Conservation (phyloP, 2,329 filamentous ascomycete species). For the Phaeosphaeriaceae sp. region DNA sequence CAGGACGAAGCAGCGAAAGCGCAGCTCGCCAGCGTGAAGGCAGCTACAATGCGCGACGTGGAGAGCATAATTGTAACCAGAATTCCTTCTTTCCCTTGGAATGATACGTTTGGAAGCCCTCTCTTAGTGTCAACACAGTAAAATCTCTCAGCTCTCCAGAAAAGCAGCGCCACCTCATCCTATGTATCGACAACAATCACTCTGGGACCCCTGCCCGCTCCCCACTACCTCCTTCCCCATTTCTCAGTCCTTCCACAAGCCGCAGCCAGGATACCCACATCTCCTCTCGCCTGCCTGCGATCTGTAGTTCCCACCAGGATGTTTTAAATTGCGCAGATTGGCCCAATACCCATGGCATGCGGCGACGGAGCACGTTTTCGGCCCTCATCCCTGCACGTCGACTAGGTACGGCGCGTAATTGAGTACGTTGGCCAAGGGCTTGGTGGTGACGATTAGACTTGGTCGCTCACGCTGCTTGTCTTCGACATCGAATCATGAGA, state of each 20-base stretch:
- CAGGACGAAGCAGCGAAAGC: constrained; percentile 5
- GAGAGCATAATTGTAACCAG: neutral
- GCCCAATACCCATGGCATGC: neutral
- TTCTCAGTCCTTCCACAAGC: neutral
- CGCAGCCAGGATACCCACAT: neutral
- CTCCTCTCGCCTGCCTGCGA: neutral
- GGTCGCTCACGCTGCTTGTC: too few relatives aligned
- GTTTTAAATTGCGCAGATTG: too few relatives aligned
- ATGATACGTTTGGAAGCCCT: neutral
- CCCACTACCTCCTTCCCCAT: neutral
- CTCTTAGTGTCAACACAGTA: neutral
- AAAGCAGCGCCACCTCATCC: neutral
- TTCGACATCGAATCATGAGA: too few relatives aligned
- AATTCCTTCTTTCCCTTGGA: neutral
- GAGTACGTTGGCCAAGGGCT: neutral
- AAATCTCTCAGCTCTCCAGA: neutral
- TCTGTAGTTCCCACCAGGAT: neutral
- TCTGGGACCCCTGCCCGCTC: too few relatives aligned
- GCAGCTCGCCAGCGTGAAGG: neutral
- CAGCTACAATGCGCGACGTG: neutral
- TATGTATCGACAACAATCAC: too few relatives aligned
- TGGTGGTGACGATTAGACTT: neutral
- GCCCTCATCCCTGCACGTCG: neutral
- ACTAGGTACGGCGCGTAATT: neutral
- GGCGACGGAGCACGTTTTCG: neutral